Evolutionary conservation across 2,329 filamentous ascomycete species (phyloP), one percentile per base, ranked within the genome.

Genomic region (Escovopsis sp.): DNA sequence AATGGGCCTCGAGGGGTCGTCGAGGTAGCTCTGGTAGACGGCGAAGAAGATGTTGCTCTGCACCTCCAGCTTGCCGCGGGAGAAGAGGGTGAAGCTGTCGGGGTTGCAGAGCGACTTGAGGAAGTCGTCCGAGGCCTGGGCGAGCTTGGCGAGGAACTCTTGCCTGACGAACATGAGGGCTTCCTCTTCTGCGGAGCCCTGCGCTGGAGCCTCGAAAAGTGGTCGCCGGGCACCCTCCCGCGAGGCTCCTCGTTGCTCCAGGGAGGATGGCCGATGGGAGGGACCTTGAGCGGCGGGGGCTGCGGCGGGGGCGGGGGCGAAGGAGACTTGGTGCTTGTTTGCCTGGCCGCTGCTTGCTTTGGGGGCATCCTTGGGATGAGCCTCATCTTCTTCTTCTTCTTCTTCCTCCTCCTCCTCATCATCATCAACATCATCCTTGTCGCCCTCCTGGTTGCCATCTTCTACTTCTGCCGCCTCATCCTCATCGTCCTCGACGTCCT

Each of bases 121-220:
- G 28, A 63, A 43, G 6, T 52, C 52, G 12, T 52, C 47, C 0
- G 59, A 46, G 28, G 54, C 50, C 15, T 49, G 48, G 40, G 47
- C 47, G 8, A 63, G 49, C 30, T 59, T 51, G 5, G 52, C 44
- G 18, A 62, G 41, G 15, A 50, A 53, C 19, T 51, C 46, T 15
- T 50, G 43, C 44, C 55, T 50, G 23, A 56, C 8, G 28, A 9
- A 11, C 8, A 2, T 9, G 8, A 3, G 28, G 28, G 7, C 28
- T 32, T 9, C 28, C 28, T 32, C 28, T 11, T 32, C 28, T 7
- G 8, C 28, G 28, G 28, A 23, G 23, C 23, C 50, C 28, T 49
- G 47, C 6, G 47, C 43, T 41, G 45, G 48, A 12, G 50, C 45
- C n/a, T 44, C 41, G 39, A 48, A 50, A 18, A 38, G 38, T 34